Evolutionary conservation across 352 stramenopile species (phyloP).

Genomic region (Hyaloperonospora brassicae): DNA sequence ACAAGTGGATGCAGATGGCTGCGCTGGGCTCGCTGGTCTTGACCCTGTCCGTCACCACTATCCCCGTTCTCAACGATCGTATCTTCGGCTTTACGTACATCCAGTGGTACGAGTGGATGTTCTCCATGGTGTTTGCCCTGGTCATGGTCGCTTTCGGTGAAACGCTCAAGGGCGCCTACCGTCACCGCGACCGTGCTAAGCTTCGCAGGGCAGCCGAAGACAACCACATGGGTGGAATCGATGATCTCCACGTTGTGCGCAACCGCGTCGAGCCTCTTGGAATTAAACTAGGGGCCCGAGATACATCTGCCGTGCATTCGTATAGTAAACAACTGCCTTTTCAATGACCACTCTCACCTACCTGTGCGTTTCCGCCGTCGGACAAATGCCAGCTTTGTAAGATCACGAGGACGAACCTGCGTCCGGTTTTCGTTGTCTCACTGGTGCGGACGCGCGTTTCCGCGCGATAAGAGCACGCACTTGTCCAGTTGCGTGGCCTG

Average conservation of each 20-base stretch:
- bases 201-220: constrained; percentile 32
- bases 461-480: too few relatives aligned
- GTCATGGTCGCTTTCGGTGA: constrained; percentile 63
- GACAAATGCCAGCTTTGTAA: too few relatives aligned
- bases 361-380: constrained; percentile 15
- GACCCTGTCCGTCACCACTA: constrained; percentile 63
- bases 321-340: constrained; percentile 10
- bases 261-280: constrained; percentile 55
- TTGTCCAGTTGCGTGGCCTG: too few relatives aligned
- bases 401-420: too few relatives aligned
- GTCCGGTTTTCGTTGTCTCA: too few relatives aligned
- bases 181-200: constrained; percentile 44
- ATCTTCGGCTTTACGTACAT: constrained; percentile 64
- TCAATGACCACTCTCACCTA: neutral
- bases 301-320: constrained; percentile 35
- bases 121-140: constrained; percentile 58
- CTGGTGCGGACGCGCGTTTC: too few relatives aligned
- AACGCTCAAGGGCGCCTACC: constrained; percentile 60
- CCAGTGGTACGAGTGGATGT: constrained; percentile 70
- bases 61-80: constrained; percentile 55
- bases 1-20: constrained; percentile 77
- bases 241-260: constrained; percentile 54
- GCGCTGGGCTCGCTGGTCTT: constrained; percentile 47
- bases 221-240: constrained; percentile 35
- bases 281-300: constrained; percentile 41